Evolutionary conservation across 225 moss, liverwort and hornwort genomes (phyloP), one percentile per base, ranked within the genome.

Genomic region (Pseudoscleropodium purum): DNA sequence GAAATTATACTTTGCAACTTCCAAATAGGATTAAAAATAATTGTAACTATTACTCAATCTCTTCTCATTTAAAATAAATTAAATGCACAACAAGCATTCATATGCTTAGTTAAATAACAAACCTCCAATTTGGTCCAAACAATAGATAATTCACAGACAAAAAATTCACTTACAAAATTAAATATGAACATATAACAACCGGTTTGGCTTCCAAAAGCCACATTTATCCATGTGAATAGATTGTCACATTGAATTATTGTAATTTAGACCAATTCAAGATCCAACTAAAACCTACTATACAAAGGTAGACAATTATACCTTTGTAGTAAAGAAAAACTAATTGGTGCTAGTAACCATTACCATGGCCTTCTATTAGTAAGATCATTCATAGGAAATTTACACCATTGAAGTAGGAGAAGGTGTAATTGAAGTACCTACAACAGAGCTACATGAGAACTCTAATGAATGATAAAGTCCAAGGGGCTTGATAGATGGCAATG

Each of bases 371-470:
- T 49, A 2, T 0, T 31, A 7, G 1, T 1, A 19, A 18, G 11
- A 49, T 49, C 31, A 33, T 31, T 49, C 31, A 49, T 7, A 19
- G 0, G 7, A 33, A 31, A 75, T 19, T 19, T 49, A 75, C 2
- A 75, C 75, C 31, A 49, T 2, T 31, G 49, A 75, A 17, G 75
- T 31, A 49, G 75, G 31, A 75, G 13, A 75, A 75, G 75, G 49
- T 75, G 13, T 33, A 19, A 12, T 0, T 75, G 2, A 75, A 75
- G 12, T 20, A 2, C 4, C 20, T 0, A 11, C 2, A 0, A 20
- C 2, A 49, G 7, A 33, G 13, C 5, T 75, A 13, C 20, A 7
- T 31, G 20, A 75, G 5, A 75, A 51, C 2, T 75, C 33, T 0
- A 75, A 49, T 75, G 75, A 51, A 33, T 33, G 20, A 7, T 51